Evolutionary conservation across 768 basidiomycete genomes (phyloP).

Genomic region (Russula compacta): DNA sequence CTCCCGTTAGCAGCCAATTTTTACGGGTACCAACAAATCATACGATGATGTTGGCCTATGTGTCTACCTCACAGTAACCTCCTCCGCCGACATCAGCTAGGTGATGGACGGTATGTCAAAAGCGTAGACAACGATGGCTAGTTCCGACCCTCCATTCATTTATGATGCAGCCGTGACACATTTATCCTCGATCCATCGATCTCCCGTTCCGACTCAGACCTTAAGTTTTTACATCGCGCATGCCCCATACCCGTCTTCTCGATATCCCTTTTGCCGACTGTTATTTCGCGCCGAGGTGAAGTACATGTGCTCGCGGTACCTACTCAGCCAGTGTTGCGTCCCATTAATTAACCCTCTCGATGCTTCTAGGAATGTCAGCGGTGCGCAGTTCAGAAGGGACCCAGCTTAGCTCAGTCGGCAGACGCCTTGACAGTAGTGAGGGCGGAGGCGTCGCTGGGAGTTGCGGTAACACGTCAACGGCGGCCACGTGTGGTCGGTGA

Average conservation of each 20-base stretch:
- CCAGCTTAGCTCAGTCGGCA: not conserved
- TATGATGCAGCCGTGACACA: not conserved
- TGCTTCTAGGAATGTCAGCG: not conserved
- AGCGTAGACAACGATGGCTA: not conserved
- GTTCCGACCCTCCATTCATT: not conserved
- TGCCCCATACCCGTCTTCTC: not conserved
- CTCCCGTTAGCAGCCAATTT: too few relatives aligned
- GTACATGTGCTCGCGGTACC: not conserved
- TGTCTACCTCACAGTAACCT: too few relatives aligned
- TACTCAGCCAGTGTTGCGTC: not conserved
- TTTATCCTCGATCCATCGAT: not conserved
- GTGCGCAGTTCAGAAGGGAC: not conserved
- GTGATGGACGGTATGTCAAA: not conserved
- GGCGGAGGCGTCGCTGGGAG: not conserved
- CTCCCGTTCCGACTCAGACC: not conserved
- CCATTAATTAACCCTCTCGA: not conserved
- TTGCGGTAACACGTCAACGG: too few relatives aligned
- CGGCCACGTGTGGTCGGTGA: not conserved
- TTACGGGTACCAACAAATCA: too few relatives aligned
- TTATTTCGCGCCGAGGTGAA: constrained; percentile 25
- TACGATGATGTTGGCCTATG: too few relatives aligned
- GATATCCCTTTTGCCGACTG: not conserved
- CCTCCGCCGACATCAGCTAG: too few relatives aligned
- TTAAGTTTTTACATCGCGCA: not conserved
- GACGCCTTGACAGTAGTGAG: not conserved